Evolutionary conservation across 352 stramenopile genomes (phyloP).

Genomic region (Pythium dissotocum): DNA sequence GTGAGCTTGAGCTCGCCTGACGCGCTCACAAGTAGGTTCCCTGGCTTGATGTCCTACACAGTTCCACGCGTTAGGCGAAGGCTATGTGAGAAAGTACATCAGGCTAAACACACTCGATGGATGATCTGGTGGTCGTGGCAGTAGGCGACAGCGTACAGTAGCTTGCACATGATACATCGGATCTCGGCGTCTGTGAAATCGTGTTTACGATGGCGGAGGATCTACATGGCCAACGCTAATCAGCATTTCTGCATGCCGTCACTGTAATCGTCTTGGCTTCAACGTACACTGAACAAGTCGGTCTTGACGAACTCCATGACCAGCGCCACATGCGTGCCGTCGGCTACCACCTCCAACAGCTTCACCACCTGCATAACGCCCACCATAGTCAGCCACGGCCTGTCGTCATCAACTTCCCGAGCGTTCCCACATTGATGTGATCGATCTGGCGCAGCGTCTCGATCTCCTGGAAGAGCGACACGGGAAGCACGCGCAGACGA

Average conservation of each 20-base stretch:
- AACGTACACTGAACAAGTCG: conserved; percentile 54
- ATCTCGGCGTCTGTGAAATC: conserved; percentile 44
- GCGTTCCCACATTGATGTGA: conserved; percentile 53
- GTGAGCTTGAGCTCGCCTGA: conserved; percentile 69
- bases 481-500: conserved; percentile 47
- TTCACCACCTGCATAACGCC: conserved; percentile 49
- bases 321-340: conserved; percentile 58
- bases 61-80: neutral
- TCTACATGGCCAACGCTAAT: conserved; percentile 12
- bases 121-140: conserved; percentile 67
- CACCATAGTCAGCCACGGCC: neutral
- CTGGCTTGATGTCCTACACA: conserved; percentile 69
- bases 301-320: conserved; percentile 74
- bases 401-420: neutral
- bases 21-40: conserved; percentile 58
- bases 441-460: conserved; percentile 70
- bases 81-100: neutral
- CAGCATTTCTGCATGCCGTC: neutral
- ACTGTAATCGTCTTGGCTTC: neutral
- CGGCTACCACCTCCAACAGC: conserved; percentile 56
- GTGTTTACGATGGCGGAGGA: conserved; percentile 43
- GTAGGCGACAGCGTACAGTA: conserved; percentile 61
- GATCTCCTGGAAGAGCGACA: conserved; percentile 72
- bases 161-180: conserved; percentile 63
- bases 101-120: conserved; percentile 39